These are phyloP conservation scores for Eucalyptus shirleyi DNA, from an alignment of 345 rosid genomes.

Conservation along the genomic window DNA sequence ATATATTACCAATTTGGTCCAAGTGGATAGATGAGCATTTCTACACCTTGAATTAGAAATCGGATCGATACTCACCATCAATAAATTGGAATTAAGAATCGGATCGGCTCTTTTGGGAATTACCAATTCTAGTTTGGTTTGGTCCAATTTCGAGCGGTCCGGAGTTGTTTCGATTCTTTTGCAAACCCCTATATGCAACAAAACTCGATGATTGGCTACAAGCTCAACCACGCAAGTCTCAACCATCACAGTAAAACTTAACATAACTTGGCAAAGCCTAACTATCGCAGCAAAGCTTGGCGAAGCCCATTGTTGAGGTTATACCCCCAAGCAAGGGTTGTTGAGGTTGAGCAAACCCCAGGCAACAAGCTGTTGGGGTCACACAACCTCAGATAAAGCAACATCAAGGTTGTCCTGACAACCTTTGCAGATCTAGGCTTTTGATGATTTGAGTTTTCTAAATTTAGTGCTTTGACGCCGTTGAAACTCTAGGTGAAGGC, in stretches of 20 bases:
- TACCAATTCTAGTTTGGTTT: accelerated
- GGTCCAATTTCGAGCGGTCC: accelerated
- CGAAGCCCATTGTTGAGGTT: background rate
- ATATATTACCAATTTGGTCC: no score
- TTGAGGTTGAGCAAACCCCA: background rate
- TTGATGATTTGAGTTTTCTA: background rate
- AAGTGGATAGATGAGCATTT: accelerated
- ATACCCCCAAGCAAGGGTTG: background rate
- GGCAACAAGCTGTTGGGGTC: background rate
- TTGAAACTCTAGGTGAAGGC: background rate
- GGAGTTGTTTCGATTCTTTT: no score
- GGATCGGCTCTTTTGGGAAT: accelerated
- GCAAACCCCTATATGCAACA: background rate
- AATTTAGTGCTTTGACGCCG: background rate
- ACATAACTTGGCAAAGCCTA: background rate
- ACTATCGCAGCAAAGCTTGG: background rate
- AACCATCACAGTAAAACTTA: no score
- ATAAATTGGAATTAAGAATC: no score
- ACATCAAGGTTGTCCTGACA: background rate
- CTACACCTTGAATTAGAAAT: no score
- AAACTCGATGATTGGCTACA: background rate
- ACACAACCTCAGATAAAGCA: background rate
- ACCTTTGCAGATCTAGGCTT: accelerated
- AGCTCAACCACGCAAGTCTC: background rate
- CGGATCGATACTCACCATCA: accelerated